Evolutionary conservation across 257 asterid genomes (phyloP), one percentile per base, ranked within the genome.

Genomic region (Nicotiana noctiflora): DNA sequence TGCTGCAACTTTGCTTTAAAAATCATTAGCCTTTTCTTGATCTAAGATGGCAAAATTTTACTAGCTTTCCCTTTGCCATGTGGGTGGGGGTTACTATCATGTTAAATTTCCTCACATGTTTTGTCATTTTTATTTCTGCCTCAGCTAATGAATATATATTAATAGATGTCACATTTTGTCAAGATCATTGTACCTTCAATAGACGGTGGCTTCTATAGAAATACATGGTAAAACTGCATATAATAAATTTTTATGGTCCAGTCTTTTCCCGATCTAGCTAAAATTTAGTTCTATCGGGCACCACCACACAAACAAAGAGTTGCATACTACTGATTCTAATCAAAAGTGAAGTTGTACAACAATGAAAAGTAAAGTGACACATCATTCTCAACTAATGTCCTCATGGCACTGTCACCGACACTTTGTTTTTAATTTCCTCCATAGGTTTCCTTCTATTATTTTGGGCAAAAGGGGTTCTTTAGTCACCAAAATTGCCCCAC

Each of bases 351-450:
- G 60, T 14, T 21, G 14, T 46, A 23, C 8, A 72, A 19, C 77
- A 72, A 46, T 21, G 7, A 72, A 44, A 37, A 14, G 1, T 7
- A 8, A 13, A 46, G 14, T n/a, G 60, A 21, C 8, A 12, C 34
- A 19, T 40, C 31, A 70, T 44, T 72, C 18, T 72, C 78, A 60
- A 46, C 23, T 13, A 46, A 72, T 40, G 21, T 25, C 49, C 18
- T 67, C 18, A 67, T n/a, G 55, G n/a, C 56, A 21, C 3, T 23
- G 78, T 46, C 78, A 72, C 78, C 60, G 78, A 72, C 78, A 72
- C 61, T 72, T 0, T 3, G 60, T 7, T 46, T 46, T 6, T 23
- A 46, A 23, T 72, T 46, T 72, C 78, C 60, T 72, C 78, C 78
- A 72, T 72, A 23, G 4, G 4, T 23, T 40, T 46, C 60, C 77